Base-by-base conservation (phyloP, 768 basidiomycete genomes). In the Filobasidium wieringae region DNA sequence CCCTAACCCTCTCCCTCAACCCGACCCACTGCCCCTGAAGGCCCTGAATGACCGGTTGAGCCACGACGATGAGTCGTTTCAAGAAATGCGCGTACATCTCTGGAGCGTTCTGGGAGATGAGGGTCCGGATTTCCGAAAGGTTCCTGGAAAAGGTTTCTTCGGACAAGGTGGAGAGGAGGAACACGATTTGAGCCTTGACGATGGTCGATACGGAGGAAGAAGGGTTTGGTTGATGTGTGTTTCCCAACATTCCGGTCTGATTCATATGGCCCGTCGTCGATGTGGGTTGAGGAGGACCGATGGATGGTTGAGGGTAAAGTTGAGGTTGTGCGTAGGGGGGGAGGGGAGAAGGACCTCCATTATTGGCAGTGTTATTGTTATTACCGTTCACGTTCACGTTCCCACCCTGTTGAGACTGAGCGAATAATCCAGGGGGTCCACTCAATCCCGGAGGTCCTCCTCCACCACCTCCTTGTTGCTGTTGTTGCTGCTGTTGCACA, bases 51-150 rank as follows among this genome's bases (percentile, higher is more conserved):
- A 67, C 64, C 6, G 74, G 64, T 19, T 69, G 63, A 24, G 88
- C 88, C 65, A 89, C 87, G 53, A 86, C 82, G 70, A 96, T 88
- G 75, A 95, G 85, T 62, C 93, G 86, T 61, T 92, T 88, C 65
- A 99, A 88, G 78, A 95, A 95, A 76, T 99, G 92, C 63, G 90
- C 81, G 77, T 96, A 95, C 58, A 91, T 95, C 76, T 95, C 92
- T 67, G 90, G 80, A 58, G 92, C 91, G 80, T 97, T 90, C 70
- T 91, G 87, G 72, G 96, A 91, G 63, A 89, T 88, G 68, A 97
- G 82, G 57, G 88, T 88, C 71, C 89, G 85, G 68, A 99, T 95
- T 78, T 99, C 92, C 57, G 82, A 77, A 72, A 91, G 85, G 76
- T 95, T 89, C 71, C 88, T 82, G 71, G 88, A 88, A 72, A 89